Evolutionary conservation across 2,329 filamentous ascomycete species (phyloP), one percentile per base, ranked within the genome.

Genomic region (Claviceps digitariae): DNA sequence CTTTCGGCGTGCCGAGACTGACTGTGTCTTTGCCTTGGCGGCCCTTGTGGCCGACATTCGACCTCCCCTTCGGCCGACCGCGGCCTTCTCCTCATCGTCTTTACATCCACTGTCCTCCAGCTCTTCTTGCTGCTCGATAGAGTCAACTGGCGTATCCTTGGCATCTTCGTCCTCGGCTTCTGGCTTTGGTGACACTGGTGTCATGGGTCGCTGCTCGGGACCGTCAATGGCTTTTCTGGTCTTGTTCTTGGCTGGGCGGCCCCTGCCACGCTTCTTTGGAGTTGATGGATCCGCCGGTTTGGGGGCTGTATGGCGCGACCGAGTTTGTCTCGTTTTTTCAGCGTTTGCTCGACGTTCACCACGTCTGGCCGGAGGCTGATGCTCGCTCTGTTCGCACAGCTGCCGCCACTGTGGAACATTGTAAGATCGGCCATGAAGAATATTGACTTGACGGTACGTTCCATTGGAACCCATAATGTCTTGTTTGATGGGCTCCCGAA

Each of bases 401-500:
- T 87, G 81, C 60, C 90, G 88, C 93, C 93, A 98, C 69, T 98
- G 90, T 0, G 91, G 91, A 4, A 98, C 75, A 61, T 96, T 98
- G 73, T 98, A 98, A 15, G 90, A 90, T 66, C 93, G 81, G 66
- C 94, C 89, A 70, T 96, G 94, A 63, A 97, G 84, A 55, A 98
- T 90, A 65, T 98, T 98, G 64, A 93, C 88, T 68, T 98, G 93
- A 38, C 91, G 91, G 66, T 96, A 98, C 54, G 88, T 94, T 54
- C 93, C 94, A 65, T 91, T 89, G 51, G 87, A 89, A 44, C 93
- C 93, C 76, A 94, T 91, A 62, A 98, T 98, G 63, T 98, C 93
- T 69, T 98, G 93, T 65, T 90, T 95, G 66, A 98, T 97, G 3
- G 93, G 93, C 59, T 98, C 94, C 69, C 91, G 91, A 63, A 98